Base-by-base conservation (phyloP, 2,329 filamentous ascomycete species). In the Fusarium phyllophilum region DNA sequence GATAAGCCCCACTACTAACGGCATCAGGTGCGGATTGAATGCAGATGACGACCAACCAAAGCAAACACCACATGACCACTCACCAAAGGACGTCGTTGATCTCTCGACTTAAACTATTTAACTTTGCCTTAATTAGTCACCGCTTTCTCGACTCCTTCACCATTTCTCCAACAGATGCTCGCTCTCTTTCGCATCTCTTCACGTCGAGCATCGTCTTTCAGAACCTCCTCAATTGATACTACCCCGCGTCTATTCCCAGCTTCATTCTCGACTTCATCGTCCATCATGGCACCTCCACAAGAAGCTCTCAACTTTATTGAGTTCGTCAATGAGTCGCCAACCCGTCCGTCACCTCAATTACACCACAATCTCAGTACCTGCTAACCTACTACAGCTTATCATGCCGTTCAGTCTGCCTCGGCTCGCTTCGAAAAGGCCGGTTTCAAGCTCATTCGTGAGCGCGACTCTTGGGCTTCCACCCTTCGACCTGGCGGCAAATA, bases 291-390 rank as follows among this genome's bases (percentile, higher is more conserved):
- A 55, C 85, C 87, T 57, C 85, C 86, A 41, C 82, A 86, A 75
- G 84, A 89, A 61, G 94, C 94, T 62, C 86, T 93, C 84, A 94
- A 97, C 86, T 97, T 98, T 83, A 85, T 97, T 80, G 92, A 94
- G 84, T 98, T 97, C 85, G 92, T 98, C 82, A 97, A 98, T 84
- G 93, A 92, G 73, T 98, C 95, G 66, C 96, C 96, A 18, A 97
- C 95, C 60, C 96, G 95, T 97, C 88, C 78, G 90, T 80, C 17
- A 33, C 77, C 49, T 36, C 26, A 4, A 20, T 31, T 5, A 14
- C 38, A 4, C 13, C 13, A 17, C 33, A 24, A 18, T 13, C 46
- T n/a, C 24, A 4, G 20, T 3, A 38, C n/a, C 60, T 54, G 18
- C 76, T 81, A 42, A 81, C 71, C 48, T 4, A 9, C 59, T 38